phyloP scores from a whole-genome alignment of 2,329 filamentous ascomycete genomes.

The Zymoseptoria passerinii region DNA sequence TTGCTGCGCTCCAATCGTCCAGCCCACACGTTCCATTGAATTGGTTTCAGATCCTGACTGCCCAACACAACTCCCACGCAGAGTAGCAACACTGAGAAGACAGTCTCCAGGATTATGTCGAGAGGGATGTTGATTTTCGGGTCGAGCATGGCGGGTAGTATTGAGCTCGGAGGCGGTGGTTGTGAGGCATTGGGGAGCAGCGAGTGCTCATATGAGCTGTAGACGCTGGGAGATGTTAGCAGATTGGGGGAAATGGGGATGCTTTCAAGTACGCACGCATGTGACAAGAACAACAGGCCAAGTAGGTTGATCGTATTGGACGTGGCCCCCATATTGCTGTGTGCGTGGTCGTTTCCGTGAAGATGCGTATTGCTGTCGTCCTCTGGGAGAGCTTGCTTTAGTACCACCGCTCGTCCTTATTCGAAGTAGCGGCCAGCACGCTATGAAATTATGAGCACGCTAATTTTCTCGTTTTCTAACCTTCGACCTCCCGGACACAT shows the following conservation, averaged over 20 bases:
- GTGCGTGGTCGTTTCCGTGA: no score
- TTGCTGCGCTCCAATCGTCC: constrained; percentile 66
- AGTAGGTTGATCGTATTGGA: constrained; percentile 63
- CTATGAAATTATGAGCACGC: no score
- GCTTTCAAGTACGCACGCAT: constrained; percentile 59
- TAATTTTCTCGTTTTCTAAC: no score
- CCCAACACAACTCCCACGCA: constrained; percentile 72
- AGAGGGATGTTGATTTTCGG: constrained; percentile 52
- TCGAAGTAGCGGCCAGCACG: no score
- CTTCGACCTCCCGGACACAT: no score
- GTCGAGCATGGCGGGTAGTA: constrained; percentile 28
- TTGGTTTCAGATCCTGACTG: constrained; percentile 71
- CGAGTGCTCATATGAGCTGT: constrained; percentile 90
- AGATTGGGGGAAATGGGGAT: constrained; percentile 2
- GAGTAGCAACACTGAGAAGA: constrained; percentile 72
- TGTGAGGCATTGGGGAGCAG: constrained; percentile 49
- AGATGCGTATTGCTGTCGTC: no score
- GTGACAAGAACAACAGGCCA: constrained; percentile 70
- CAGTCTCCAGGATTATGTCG: constrained; percentile 81
- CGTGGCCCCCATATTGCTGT: constrained; percentile 56
- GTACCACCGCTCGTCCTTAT: no score
- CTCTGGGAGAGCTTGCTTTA: no score
- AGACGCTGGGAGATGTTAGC: constrained; percentile 56
- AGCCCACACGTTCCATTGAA: constrained; percentile 74
- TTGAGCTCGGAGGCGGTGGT: constrained; percentile 26